Conservation (phyloP, 1,284 basidiomycete genomes). For the Moesziomyces sp. region DNA sequence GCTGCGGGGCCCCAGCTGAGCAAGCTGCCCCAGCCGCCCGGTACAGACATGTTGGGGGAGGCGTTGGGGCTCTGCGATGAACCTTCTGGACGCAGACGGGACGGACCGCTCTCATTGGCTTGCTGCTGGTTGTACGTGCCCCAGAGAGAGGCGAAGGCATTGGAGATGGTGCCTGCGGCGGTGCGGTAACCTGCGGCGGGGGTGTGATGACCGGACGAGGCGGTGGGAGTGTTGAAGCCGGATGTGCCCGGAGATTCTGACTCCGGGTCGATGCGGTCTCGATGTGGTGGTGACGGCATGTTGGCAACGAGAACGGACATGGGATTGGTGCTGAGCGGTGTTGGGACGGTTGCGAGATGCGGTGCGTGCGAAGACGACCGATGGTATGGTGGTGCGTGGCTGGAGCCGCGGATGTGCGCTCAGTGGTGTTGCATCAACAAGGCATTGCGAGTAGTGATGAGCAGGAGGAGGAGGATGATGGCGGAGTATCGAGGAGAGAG, state of each 20-base stretch:
- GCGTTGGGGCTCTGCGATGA: conserved; percentile 5
- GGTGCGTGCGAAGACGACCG: too few relatives aligned
- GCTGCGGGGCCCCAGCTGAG: conserved; percentile 47
- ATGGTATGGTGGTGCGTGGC: neutral
- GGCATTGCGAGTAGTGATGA: neutral
- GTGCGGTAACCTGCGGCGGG: conserved; percentile 39
- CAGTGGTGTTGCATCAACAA: neutral
- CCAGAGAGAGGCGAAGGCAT: conserved; percentile 47
- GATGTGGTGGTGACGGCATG: conserved; percentile 25
- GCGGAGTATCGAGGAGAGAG: neutral
- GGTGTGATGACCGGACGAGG: conserved; percentile 30
- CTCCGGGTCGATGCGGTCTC: conserved; percentile 14
- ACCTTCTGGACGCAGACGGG: conserved; percentile 15
- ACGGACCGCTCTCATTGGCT: conserved; percentile 21
- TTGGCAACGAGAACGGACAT: conserved; percentile 26
- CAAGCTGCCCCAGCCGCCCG: conserved; percentile 42
- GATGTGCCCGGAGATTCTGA: conserved; percentile 22
- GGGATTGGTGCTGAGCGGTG: neutral
- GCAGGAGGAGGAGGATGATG: neutral
- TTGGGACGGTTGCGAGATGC: too few relatives aligned
- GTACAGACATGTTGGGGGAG: conserved; percentile 20
- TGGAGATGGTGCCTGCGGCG: conserved; percentile 35
- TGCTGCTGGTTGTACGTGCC: conserved; percentile 37
- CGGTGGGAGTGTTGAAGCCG: conserved; percentile 24
- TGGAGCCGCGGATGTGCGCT: neutral